Conservation (phyloP, 495 filamentous ascomycete species). For the Neurospora hispaniola region DNA sequence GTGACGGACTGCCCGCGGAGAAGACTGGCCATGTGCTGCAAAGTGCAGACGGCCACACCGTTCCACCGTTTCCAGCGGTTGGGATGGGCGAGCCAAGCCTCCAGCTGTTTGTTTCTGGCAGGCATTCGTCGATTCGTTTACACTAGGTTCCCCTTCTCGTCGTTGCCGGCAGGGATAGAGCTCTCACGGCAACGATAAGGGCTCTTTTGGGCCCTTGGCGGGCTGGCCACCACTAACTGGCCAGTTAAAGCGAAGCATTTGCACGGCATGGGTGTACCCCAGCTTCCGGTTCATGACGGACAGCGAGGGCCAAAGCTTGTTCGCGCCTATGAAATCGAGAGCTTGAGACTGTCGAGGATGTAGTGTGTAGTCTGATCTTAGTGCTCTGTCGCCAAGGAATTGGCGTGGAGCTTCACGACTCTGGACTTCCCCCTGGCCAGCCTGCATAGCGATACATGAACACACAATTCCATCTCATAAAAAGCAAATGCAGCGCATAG, state of each 20-base stretch:
- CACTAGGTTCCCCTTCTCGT: background rate
- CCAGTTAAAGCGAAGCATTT: conserved; percentile 11
- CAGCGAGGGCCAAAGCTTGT: conserved; percentile 18
- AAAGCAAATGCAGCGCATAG: background rate
- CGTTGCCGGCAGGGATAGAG: background rate
- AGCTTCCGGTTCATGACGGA: conserved; percentile 14
- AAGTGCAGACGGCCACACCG: background rate
- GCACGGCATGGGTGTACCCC: conserved; percentile 13
- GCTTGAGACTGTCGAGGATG: background rate
- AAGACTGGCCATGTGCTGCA: background rate
- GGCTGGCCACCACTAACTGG: background rate
- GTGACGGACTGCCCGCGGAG: background rate
- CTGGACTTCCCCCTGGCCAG: background rate
- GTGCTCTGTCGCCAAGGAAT: background rate
- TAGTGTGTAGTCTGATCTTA: background rate
- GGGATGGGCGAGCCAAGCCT: background rate
- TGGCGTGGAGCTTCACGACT: background rate
- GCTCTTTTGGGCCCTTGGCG: background rate
- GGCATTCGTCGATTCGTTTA: background rate
- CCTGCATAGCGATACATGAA: background rate
- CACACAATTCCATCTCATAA: background rate
- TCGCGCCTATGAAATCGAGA: conserved; percentile 3
- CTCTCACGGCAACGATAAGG: background rate
- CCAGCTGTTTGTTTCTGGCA: background rate
- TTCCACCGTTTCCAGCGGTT: background rate